phyloP scores from a whole-genome alignment of 371 early-diverging fungal species.

The Mortierella sp. region DNA sequence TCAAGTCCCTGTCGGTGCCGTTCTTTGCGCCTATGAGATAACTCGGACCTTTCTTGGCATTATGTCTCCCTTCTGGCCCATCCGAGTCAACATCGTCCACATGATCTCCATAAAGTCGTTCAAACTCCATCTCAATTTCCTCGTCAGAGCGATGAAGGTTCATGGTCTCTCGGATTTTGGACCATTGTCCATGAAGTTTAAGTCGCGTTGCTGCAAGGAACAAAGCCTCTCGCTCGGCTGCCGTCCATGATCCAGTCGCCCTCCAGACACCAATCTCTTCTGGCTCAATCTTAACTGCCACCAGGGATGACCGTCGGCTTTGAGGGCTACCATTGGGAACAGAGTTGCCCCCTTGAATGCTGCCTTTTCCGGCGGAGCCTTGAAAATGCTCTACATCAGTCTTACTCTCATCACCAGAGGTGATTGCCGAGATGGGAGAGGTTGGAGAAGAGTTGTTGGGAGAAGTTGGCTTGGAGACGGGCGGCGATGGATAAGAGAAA shows the following conservation, averaged over 20 bases:
- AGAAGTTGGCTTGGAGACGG: slow-evolving; percentile 20
- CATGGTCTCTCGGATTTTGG: slow-evolving; percentile 40
- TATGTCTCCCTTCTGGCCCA: slow-evolving; percentile 4
- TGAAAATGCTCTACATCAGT: too few species aligned
- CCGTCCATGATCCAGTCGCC: slow-evolving; percentile 18
- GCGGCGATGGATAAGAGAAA: slow-evolving; percentile 40
- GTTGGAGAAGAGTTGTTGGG: not conserved
- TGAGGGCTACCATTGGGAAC: too few species aligned
- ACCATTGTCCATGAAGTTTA: slow-evolving; percentile 33
- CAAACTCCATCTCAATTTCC: slow-evolving; percentile 40
- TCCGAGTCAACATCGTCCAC: slow-evolving; percentile 14
- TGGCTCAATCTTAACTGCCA: too few species aligned
- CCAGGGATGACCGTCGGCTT: too few species aligned
- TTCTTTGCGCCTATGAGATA: too few species aligned
- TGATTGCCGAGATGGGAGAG: too few species aligned
- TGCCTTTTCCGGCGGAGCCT: too few species aligned
- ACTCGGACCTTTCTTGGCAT: too few species aligned
- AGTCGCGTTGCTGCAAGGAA: slow-evolving; percentile 35
- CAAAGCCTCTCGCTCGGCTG: slow-evolving; percentile 35
- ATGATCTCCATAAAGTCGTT: slow-evolving; percentile 31
- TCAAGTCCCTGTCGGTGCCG: too few species aligned
- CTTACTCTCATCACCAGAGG: too few species aligned
- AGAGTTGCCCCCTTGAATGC: too few species aligned
- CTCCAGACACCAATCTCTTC: too few species aligned
- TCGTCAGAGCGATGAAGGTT: slow-evolving; percentile 33